These are phyloP conservation scores for Pythium myriotylum DNA, from an alignment of 352 stramenopile genomes.

Conservation along the genomic window DNA sequence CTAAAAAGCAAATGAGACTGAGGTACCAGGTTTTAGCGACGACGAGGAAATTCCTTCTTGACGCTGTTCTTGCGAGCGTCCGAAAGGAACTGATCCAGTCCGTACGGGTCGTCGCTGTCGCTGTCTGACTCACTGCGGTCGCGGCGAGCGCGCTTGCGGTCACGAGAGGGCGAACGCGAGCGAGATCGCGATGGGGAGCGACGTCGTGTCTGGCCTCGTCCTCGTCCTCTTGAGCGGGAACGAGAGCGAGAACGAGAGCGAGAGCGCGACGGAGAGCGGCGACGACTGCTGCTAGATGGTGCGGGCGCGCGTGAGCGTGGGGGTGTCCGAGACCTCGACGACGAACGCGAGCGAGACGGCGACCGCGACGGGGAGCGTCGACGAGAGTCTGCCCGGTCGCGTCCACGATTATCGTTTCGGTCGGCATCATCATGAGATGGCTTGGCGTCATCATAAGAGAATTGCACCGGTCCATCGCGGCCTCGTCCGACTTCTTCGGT, in stretches of 20 bases:
- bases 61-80: slow-evolving; percentile 53
- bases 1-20: not conserved
- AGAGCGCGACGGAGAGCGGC: slow-evolving; percentile 24
- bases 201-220: slow-evolving; percentile 9
- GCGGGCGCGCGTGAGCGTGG: slow-evolving; percentile 22
- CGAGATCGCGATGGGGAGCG: slow-evolving; percentile 46
- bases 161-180: slow-evolving; percentile 26
- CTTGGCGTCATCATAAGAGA: slow-evolving; percentile 68
- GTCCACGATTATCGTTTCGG: slow-evolving; percentile 15
- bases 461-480: slow-evolving; percentile 86
- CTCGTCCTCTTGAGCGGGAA: slow-evolving; percentile 20
- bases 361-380: slow-evolving; percentile 28
- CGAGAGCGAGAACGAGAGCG: slow-evolving; percentile 26
- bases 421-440: slow-evolving; percentile 36
- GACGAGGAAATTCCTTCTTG: slow-evolving; percentile 23
- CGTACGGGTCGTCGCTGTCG: slow-evolving; percentile 78
- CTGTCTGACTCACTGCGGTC: slow-evolving; percentile 48
- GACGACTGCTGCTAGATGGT: slow-evolving; percentile 21
- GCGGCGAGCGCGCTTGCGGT: slow-evolving; percentile 56
- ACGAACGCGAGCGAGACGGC: slow-evolving; percentile 29
- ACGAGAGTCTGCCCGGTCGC: slow-evolving; percentile 10
- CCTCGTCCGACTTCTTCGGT: slow-evolving; percentile 61
- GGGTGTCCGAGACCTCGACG: slow-evolving; percentile 33
- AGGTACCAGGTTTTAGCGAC: not conserved
- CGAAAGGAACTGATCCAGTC: slow-evolving; percentile 82